These are phyloP conservation scores for Daldinia loculata DNA, from an alignment of 495 filamentous ascomycete genomes.

Conservation along the genomic window DNA sequence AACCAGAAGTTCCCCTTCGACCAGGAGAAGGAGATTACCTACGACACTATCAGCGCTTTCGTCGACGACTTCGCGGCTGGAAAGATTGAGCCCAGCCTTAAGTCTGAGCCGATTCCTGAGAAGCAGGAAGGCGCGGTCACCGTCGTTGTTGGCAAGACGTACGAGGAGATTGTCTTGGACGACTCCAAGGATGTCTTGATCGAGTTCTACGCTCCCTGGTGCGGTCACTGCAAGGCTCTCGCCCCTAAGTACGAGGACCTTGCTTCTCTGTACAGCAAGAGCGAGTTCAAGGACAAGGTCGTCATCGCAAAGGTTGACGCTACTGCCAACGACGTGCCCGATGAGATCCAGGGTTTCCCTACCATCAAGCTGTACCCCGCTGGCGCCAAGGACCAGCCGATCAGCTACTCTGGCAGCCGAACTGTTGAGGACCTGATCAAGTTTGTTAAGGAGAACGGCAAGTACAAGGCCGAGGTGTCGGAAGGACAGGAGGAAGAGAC, in stretches of 20 bases:
- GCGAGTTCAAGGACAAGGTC: constrained; percentile 80
- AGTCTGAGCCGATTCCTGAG: constrained; percentile 97
- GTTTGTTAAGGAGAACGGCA: constrained; percentile 95
- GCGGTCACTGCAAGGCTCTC: constrained; percentile 97
- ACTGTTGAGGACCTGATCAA: constrained; percentile 92
- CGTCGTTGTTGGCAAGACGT: constrained; percentile 92
- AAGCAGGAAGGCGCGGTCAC: constrained; percentile 89
- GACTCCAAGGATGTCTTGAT: constrained; percentile 96
- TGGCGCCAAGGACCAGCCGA: constrained; percentile 81
- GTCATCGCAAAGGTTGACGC: constrained; percentile 98
- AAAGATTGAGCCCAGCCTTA: constrained; percentile 93
- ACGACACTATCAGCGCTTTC: constrained; percentile 79
- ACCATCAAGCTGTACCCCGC: constrained; percentile 99
- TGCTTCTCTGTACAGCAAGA: constrained; percentile 76
- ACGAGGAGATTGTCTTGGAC: constrained; percentile 90
- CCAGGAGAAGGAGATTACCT: constrained; percentile 81
- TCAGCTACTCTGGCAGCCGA: constrained; percentile 88
- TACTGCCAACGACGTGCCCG: constrained; percentile 94
- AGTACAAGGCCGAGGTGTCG: constrained; percentile 72
- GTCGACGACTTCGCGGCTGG: constrained; percentile 87
- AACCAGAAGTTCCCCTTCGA: constrained; percentile 97
- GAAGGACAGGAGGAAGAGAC: constrained; percentile 64
- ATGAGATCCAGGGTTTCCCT: constrained; percentile 97
- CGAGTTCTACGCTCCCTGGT: constrained; percentile 99
- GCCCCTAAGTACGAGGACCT: constrained; percentile 94